Evolutionary conservation across 2,329 filamentous ascomycete species (phyloP), one percentile per base, ranked within the genome.

Genomic region (Colletotrichum higginsianum): DNA sequence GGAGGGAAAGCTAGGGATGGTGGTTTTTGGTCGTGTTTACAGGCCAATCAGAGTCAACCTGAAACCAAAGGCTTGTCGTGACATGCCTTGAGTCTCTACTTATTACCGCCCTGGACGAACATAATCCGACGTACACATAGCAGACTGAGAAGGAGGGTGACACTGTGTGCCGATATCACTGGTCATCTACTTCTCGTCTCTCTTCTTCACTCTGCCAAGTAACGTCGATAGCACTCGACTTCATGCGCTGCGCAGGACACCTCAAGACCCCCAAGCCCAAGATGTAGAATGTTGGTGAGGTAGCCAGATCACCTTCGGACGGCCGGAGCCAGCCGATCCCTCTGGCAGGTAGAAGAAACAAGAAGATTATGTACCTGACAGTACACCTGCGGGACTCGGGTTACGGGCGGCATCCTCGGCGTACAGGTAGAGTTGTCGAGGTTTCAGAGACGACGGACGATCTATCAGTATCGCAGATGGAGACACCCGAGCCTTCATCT

Each of bases 301-400:
- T 50, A 46, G 23, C 46, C 42, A 69, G 57, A 38, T 50, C 13
- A 12, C 42, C 55, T 58, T 62, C 68, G 58, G 64, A 57, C 68
- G 64, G 68, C 65, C 68, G 68, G 68, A 67, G 64, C 57, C 68
- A 57, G 64, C 68, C 64, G 68, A 71, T 63, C 68, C 57, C 21
- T 57, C 44, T 50, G 35, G 35, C 35, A 38, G 35, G 35, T 38
- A 38, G 35, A 38, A 11, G 35, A 38, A 35, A 35, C 35, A 38
- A 11, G 9, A 38, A 38, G 8, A 9, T 9, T 38, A 38, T 38
- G 35, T 38, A 12, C 35, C 35, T 38, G 35, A 38, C 35, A 38
- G 35, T 38, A 38, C 35, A 15, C 50, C 23, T 15, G 26, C 23
- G 23, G 23, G 13, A 30, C 23, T 30, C 50, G 50, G 30, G 8